phyloP scores from a whole-genome alignment of 805 yeast species.

The Ogataea paradorogensis region DNA sequence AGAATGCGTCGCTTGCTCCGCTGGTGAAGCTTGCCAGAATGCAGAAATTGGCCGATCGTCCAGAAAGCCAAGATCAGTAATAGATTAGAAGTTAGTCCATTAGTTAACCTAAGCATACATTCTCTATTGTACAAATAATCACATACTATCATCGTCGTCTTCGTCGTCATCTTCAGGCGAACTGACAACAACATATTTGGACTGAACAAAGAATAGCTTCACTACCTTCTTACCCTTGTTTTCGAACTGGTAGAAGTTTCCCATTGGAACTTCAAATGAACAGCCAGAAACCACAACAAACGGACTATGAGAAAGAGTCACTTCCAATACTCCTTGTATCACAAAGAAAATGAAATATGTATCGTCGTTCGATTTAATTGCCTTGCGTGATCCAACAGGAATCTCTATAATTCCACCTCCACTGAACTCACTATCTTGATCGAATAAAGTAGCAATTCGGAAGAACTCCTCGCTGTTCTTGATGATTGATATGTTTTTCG shows the following conservation, averaged over 20 bases:
- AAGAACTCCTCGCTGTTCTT: slow-evolving; percentile 50
- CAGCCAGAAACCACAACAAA: slow-evolving; percentile 71
- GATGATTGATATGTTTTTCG: slow-evolving; percentile 41
- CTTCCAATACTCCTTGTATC: slow-evolving; percentile 66
- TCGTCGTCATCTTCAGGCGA: slow-evolving; percentile 25
- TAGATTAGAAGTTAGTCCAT: slow-evolving; percentile 1
- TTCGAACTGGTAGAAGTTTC: slow-evolving; percentile 65
- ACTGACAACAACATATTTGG: slow-evolving; percentile 40
- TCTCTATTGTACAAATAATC: slow-evolving; percentile 10
- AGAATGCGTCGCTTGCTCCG: slow-evolving; percentile 62
- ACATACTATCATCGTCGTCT: slow-evolving; percentile 15
- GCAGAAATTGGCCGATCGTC: slow-evolving; percentile 47
- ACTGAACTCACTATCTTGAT: slow-evolving; percentile 56
- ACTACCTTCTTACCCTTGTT: slow-evolving; percentile 60
- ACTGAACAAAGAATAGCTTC: slow-evolving; percentile 73
- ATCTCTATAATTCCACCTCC: slow-evolving; percentile 74
- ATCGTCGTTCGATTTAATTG: slow-evolving; percentile 57
- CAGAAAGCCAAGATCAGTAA: slow-evolving; percentile 19
- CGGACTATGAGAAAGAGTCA: slow-evolving; percentile 52
- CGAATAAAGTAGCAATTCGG: slow-evolving; percentile 61
- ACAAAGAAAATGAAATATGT: slow-evolving; percentile 75
- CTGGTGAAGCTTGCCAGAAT: slow-evolving; percentile 69
- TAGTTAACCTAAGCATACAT: slow-evolving; percentile 11
- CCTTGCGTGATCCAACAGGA: slow-evolving; percentile 60
- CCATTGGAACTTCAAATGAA: slow-evolving; percentile 77